Evolutionary conservation across 768 basidiomycete species (phyloP).

Genomic region (Galerina marginata): DNA sequence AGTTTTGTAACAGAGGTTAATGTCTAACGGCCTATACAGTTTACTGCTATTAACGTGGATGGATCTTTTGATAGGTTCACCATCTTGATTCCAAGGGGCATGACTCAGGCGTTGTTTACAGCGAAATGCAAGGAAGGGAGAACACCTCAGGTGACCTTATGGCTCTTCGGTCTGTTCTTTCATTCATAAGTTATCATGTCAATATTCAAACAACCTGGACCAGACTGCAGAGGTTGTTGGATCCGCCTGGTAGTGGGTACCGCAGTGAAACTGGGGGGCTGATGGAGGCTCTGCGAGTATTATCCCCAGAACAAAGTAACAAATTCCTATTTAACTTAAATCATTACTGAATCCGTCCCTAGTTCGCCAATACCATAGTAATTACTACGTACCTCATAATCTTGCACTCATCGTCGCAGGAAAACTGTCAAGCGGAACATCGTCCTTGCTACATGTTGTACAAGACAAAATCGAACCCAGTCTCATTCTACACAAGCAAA

Average conservation of each 20-base stretch:
- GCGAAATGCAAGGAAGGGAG: constrained; percentile 96
- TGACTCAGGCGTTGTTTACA: constrained; percentile 95
- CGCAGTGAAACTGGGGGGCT: constrained; percentile 97
- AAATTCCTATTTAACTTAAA: constrained; percentile 6
- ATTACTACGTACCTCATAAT: constrained; percentile 95
- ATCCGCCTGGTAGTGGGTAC: constrained; percentile 85
- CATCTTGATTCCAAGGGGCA: constrained; percentile 91
- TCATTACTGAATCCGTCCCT: constrained; percentile 1
- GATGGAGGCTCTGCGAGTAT: constrained; percentile 86
- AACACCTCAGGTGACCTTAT: constrained; percentile 92
- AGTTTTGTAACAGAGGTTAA: constrained; percentile 66
- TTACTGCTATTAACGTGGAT: neutral
- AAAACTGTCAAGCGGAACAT: constrained; percentile 77
- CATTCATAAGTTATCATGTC: neutral
- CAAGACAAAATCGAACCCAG: constrained; percentile 84
- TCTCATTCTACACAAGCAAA: constrained; percentile 76
- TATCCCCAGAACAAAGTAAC: constrained; percentile 89
- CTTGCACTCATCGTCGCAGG: constrained; percentile 88
- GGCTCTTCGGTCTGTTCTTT: constrained; percentile 69
- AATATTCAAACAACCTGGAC: neutral
- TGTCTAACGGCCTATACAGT: constrained; percentile 12
- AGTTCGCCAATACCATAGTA: constrained; percentile 90
- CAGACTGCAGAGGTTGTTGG: constrained; percentile 81
- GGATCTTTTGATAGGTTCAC: constrained; percentile 66
- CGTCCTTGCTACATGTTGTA: constrained; percentile 79